Conservation (phyloP, 148 eudicot genomes). For the Camellia japonica region DNA sequence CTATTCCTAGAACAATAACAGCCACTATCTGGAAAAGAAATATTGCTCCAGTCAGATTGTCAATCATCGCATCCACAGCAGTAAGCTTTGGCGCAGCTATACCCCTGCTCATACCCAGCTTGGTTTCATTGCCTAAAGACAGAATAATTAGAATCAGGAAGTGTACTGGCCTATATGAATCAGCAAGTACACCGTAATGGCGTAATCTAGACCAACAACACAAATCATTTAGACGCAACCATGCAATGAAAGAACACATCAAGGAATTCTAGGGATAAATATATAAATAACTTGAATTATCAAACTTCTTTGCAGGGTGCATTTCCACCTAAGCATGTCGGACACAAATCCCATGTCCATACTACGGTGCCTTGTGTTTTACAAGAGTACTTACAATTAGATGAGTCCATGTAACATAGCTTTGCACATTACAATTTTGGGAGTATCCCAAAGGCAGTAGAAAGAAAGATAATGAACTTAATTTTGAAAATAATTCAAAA, state of each 20-base stretch:
- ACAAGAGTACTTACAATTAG: background rate
- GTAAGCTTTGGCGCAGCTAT: slow-evolving; percentile 96
- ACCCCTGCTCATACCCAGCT: slow-evolving; percentile 98
- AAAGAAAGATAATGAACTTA: background rate
- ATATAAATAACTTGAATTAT: background rate
- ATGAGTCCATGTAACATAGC: background rate
- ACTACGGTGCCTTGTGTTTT: background rate
- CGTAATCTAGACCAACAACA: background rate
- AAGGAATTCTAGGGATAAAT: background rate
- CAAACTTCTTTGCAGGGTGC: background rate
- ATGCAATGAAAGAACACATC: background rate
- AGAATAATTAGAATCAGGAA: slow-evolving; percentile 7
- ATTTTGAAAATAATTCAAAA: background rate
- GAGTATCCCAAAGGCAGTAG: background rate
- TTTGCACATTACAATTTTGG: background rate
- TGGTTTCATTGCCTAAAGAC: slow-evolving; percentile 85
- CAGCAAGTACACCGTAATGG: background rate
- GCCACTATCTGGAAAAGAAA: slow-evolving; percentile 94
- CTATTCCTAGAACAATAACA: slow-evolving; percentile 86
- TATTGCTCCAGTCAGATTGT: slow-evolving; percentile 98
- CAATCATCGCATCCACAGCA: slow-evolving; percentile 97
- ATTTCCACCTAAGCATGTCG: background rate
- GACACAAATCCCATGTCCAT: background rate
- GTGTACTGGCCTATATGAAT: background rate
- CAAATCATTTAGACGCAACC: background rate